Evolutionary conservation across 345 rosid genomes (phyloP), one percentile per base, ranked within the genome.

Genomic region (Gossypium mustelinum): DNA sequence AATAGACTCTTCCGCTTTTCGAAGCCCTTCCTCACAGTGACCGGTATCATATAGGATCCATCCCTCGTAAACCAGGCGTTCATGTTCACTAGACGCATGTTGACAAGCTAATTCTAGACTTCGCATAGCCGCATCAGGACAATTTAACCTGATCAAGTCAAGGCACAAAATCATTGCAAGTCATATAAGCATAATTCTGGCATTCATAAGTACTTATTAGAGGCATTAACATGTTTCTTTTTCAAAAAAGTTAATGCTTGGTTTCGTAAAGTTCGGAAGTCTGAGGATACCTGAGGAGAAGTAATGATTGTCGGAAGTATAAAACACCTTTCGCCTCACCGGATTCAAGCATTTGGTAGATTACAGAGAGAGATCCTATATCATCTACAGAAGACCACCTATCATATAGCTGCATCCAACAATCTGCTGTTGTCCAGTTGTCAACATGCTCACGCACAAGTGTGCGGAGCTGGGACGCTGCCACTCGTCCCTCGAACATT

Each of bases 41-140:
- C 98, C 97, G 0, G 98, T 91, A 79, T 95, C 99, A 75, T 95
- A 95, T 78, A 94, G 84, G 75, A 94, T 94, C 98, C 98, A 94
- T 70, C 98, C 98, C 82, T 92, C 98, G 51, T 95, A 95, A 20
- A 95, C 99, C 64, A 93, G 83, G 44, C 93, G 91, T 52, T 95
- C 99, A 17, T 95, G 96, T 54, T 90, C 94, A 76, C 87, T 81
- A 5, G 92, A 84, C 68, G 98, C 98, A 85, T 93, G 92, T 69
- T 87, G 87, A 11, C 98, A 87, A 2, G 99, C 99, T 82, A 91
- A 86, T 76, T 88, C 98, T 66, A 93, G 87, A 83, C 99, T 95
- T 58, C 92, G 88, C 99, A 95, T 95, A 4, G 99, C 99, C 78
- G 92, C 96, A 82, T 89, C 93, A 0, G 97, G 98, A 83, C 97